Evolutionary conservation across 805 yeast species (phyloP).

Genomic region (Zygosaccharomyces siamensis): DNA sequence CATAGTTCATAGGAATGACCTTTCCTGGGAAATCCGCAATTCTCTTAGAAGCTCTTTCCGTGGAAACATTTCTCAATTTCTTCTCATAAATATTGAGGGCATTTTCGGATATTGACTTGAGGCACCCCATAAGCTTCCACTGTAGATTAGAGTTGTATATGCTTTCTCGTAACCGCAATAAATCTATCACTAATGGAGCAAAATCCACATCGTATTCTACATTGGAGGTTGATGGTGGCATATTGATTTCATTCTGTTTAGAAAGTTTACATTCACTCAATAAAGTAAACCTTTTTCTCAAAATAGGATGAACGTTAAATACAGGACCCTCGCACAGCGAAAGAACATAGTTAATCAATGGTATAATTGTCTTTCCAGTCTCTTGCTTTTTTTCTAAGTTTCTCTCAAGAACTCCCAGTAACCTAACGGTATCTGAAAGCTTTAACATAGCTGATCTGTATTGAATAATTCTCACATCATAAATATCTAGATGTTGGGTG

Average conservation of each 20-base stretch:
- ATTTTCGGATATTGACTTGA: constrained; percentile 27
- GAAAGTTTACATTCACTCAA: constrained; percentile 29
- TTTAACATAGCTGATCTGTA: constrained; percentile 51
- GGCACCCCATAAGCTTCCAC: constrained; percentile 23
- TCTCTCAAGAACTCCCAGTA: constrained; percentile 32
- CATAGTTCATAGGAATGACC: constrained; percentile 27
- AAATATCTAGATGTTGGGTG: constrained; percentile 39
- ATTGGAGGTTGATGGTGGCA: constrained; percentile 14
- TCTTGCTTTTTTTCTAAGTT: constrained; percentile 23
- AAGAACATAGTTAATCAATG: constrained; percentile 35
- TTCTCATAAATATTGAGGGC: constrained; percentile 29
- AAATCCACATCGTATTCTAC: constrained; percentile 25
- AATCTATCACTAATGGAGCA: constrained; percentile 15
- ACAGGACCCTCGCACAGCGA: constrained; percentile 38
- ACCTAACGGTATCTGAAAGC: constrained; percentile 37
- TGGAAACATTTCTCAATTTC: constrained; percentile 27
- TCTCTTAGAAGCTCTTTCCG: constrained; percentile 33
- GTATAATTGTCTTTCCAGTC: constrained; percentile 25
- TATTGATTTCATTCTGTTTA: constrained; percentile 24
- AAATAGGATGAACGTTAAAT: constrained; percentile 39
- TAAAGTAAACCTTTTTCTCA: constrained; percentile 39
- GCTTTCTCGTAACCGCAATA: constrained; percentile 13
- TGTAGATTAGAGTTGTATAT: constrained; percentile 28
- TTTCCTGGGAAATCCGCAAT: constrained; percentile 31
- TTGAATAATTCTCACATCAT: constrained; percentile 56